Conservation (phyloP, 78 protist species). For the Guillardia theta region DNA sequence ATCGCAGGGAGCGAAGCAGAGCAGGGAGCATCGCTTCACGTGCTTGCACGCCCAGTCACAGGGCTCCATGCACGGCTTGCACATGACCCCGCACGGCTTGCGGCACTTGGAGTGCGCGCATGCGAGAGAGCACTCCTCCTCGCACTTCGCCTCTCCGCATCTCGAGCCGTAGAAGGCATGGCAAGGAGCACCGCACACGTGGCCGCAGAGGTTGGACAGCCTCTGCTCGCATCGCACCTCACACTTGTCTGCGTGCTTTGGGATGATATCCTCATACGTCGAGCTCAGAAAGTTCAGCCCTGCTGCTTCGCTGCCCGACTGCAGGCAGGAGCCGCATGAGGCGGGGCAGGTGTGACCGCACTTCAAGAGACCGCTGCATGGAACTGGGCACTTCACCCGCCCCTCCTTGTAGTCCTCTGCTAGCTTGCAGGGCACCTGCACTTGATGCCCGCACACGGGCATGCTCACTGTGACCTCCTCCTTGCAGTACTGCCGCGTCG, state of each 20-base stretch:
- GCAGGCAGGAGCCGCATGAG: neutral
- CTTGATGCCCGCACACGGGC: neutral
- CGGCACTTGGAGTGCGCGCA: constrained; percentile 33
- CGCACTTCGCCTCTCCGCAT: neutral
- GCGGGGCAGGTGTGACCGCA: constrained; percentile 39
- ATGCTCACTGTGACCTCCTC: neutral
- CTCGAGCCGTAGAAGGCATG: neutral
- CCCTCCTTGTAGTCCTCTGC: neutral
- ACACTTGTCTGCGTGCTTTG: too few relatives aligned
- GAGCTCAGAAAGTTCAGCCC: neutral
- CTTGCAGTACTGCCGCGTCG: too few relatives aligned
- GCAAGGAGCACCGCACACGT: neutral
- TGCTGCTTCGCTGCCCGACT: neutral
- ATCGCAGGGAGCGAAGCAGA: constrained; percentile 60
- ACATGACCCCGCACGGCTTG: constrained; percentile 36
- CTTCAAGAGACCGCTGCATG: neutral
- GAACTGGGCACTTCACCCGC: neutral
- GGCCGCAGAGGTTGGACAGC: constrained; percentile 44
- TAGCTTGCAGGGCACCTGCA: neutral
- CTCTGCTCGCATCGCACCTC: neutral
- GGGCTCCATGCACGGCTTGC: constrained; percentile 53
- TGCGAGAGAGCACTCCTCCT: neutral
- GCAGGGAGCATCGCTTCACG: constrained; percentile 39
- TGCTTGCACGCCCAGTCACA: constrained; percentile 60
- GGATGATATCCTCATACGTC: too few relatives aligned